Base-by-base conservation (phyloP, 345 rosid species). In the Brassica nigra region DNA sequence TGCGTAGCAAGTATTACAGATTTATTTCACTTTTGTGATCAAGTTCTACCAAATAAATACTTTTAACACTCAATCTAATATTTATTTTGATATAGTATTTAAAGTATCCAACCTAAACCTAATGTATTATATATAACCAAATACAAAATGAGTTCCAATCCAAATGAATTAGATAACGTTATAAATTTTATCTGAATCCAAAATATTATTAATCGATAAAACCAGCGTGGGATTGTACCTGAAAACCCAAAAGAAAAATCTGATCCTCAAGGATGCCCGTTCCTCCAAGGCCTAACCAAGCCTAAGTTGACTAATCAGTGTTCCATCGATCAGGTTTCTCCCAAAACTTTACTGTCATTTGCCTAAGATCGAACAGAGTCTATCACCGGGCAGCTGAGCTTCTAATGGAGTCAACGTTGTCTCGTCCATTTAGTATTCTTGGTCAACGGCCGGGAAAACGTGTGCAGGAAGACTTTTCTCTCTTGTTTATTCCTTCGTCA, bases 401-500 rank as follows among this genome's bases (percentile, higher is more conserved):
- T 44, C 54, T 42, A 10, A 42, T 42, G 14, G 6, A 44, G 54
- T 44, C 54, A 44, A 44, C 54, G 54, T 3, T 44, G 54, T 44
- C 54, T 44, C 9, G 54, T 44, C 15, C 15, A 11, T 44, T 12
- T 44, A 12, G 54, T 44, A 44, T 44, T 12, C 54, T 44, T 44
- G n/a, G 70, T 64, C 77, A 74, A 74, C 52, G 9, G 62, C 15
- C 49, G 5, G 27, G 49, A 74, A 49, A 49, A 64, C 78, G 78
- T 69, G 78, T 64, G 14, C 52, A 30, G 0, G 23, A 34, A 63
- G 49, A 16, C 1, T 36, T 16, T 15, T 74, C 54, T 31, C 14
- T 4, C 49, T 74, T 20, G 10, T 30, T 59, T 59, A 12, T 12
- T 4, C 44, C 28, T 73, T 73, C 39, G 76, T 73, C 68, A 62